These are phyloP conservation scores for Urostyla sp. DNA, from an alignment of 73 alveolate species.

Conservation along the genomic window DNA sequence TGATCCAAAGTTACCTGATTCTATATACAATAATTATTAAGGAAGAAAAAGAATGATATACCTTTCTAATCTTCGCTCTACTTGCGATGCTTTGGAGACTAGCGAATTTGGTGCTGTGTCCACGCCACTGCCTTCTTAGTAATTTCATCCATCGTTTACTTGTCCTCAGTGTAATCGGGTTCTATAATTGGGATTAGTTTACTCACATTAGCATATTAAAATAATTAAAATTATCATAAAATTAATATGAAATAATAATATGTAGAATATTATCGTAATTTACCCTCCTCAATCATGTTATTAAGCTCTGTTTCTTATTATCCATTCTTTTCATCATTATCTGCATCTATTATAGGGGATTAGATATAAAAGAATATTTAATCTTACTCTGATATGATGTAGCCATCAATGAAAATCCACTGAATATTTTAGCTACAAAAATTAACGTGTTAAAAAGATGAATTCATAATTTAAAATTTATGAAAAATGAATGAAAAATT, in stretches of 20 bases:
- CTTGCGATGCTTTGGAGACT: not conserved
- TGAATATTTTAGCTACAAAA: not conserved
- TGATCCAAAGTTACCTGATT: not conserved
- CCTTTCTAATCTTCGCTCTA: not conserved
- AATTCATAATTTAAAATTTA: not conserved
- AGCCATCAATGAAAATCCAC: not conserved
- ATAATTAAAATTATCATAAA: too few relatives aligned
- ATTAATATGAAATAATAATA: too few relatives aligned
- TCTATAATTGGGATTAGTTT: not conserved
- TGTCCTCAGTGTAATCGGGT: slow-evolving; percentile 18
- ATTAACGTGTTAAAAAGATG: not conserved
- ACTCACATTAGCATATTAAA: not conserved
- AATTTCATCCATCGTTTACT: not conserved
- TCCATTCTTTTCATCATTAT: not conserved
- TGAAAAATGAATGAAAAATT: not conserved
- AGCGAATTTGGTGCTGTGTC: not conserved
- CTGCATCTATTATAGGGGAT: not conserved
- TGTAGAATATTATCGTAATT: too few relatives aligned
- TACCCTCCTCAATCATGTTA: slow-evolving; percentile 6
- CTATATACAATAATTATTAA: not conserved
- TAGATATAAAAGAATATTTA: not conserved
- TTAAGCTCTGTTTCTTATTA: not conserved
- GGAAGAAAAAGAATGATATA: too few relatives aligned
- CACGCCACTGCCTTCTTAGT: not conserved
- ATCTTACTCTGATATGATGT: not conserved